Base-by-base conservation (phyloP, 1,139 yeast genomes). In the Hansenula sp. region DNA sequence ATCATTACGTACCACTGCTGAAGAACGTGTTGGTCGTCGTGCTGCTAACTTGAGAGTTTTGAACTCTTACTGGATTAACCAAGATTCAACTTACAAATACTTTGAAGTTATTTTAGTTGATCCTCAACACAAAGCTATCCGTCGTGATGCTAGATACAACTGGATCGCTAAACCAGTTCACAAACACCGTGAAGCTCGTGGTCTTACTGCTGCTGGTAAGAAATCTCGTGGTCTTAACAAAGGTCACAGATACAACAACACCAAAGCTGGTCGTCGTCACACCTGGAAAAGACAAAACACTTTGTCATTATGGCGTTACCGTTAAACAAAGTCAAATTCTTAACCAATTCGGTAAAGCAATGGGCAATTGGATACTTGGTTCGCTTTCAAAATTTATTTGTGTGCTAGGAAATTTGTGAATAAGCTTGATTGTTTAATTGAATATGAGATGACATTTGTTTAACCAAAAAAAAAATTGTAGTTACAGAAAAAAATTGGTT, bases 261-360 rank as follows among this genome's bases (percentile, higher is more conserved):
- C 97, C 81, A 74, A 77, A 65, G 89, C 96, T 64, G 97, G 94
- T 71, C 90, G 97, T 79, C 87, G 96, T 76, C 95, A 90, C 88
- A 92, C 90, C 78, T 92, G 98, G 98, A 92, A 92, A 88, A 88
- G 82, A 76, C 92, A 92, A 81, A 92, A 92, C 94, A 92, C 98
- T 63, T 82, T 92, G 71, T 85, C 95, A 64, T 79, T 92, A 77
- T 92, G 98, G 97, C 88, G 98, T 85, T 92, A 92, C 96, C 90
- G 98, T 84, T 82, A 81, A 75, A 70, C 68, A 36, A 41, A 38
- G 42, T 36, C 37, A 14, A 20, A 4, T 28, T 42, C 24, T 32
- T 37, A 27, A 25, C 34, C 7, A 18, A n/a, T 19, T 32, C 29
- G 22, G 22, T 17, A 25, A 32, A 20, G 14, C 31, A 27, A n/a